These are phyloP conservation scores for Suillus subluteus DNA, from an alignment of 768 basidiomycete species.

Conservation along the genomic window DNA sequence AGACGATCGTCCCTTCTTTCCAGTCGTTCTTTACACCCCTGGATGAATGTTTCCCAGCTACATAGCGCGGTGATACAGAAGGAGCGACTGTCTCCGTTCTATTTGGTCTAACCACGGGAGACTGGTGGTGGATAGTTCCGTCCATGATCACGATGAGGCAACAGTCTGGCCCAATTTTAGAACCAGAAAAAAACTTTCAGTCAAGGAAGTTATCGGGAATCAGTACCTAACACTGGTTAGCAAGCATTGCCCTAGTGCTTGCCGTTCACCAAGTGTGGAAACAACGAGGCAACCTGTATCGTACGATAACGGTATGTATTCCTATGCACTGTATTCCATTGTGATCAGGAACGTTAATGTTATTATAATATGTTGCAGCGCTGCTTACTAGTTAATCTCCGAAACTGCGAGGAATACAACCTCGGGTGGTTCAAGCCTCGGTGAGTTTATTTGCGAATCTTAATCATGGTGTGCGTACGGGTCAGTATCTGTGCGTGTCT, in stretches of 20 bases:
- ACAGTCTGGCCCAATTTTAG: not conserved
- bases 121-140: not conserved
- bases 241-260: not conserved
- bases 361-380: not conserved
- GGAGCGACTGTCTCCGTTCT: not conserved
- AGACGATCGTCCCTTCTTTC: not conserved
- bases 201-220: not conserved
- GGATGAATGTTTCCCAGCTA: constrained; percentile 1
- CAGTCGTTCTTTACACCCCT: not conserved
- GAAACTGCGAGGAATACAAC: constrained; percentile 5
- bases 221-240: not conserved
- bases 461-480: not conserved
- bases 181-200: not conserved
- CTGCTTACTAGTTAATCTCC: not conserved
- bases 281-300: constrained; percentile 1
- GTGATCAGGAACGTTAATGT: not conserved
- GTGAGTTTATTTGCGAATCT: not conserved
- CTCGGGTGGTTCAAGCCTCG: not conserved
- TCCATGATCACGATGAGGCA: not conserved
- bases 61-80: not conserved
- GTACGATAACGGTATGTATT: not conserved
- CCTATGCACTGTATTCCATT: not conserved
- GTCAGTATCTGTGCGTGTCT: not conserved
- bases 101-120: not conserved
- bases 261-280: not conserved